Base-by-base conservation (phyloP, 305 asterid genomes). In the Ilex paraguariensis region DNA sequence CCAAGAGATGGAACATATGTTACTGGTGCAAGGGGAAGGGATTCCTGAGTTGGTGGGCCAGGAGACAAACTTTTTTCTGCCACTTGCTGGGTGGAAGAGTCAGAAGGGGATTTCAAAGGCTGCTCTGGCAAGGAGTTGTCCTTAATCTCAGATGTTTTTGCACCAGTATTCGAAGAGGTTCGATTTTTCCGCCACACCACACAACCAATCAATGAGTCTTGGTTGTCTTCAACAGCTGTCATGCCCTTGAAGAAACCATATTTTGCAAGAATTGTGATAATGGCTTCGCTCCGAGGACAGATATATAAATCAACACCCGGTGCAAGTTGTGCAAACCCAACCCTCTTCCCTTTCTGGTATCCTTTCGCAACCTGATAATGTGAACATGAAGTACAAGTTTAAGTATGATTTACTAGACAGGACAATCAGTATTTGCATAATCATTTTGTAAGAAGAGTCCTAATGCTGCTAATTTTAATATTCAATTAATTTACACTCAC, bases 161-260 rank as follows among this genome's bases (percentile, higher is more conserved):
- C 61, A 60, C 10, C 42, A 28, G 64, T 30, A 51, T 50, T 59
- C 55, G 55, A 40, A 28, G 66, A 8, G 16, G 49, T 54, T 36
- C 7, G 75, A 55, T 64, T 68, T 42, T 68, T 71, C 48, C 64
- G 57, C 78, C 81, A 68, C 32, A 76, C 73, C 28, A 76, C 74
- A 64, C 77, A 71, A 58, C 81, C 81, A 59, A 75, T 62, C 54
- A 71, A 42, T 31, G 66, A 51, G 53, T 68, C 69, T 14, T 65
- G 66, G 30, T 54, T 72, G 52, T 56, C 72, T 39, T 68, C 70
- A 13, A 48, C 52, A 58, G 64, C 73, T 13, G 71, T 57, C 45
- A 49, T 48, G 50, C 67, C 77, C 59, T 61, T 62, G 13, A 72
- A 62, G 54, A 61, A 64, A 15, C 75, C 75, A 12, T 62, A 57